Conservation (phyloP, 306 rosid species). For the Malus domestica region ASM211411v1 NC_041793.1:20061501-20062000, state of each 20-base stretch:
- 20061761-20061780: conserved; percentile 68
- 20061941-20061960: conserved; percentile 88
- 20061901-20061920: conserved; percentile 79
- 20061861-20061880: conserved; percentile 91
- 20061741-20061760: conserved; percentile 58
- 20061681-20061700: conserved; percentile 42
- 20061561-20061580: conserved; percentile 85
- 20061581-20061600: conserved; percentile 63
- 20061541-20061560: conserved; percentile 93
- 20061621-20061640: conserved; percentile 48
- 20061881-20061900: conserved; percentile 45
- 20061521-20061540: conserved; percentile 82
- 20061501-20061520: conserved; percentile 99
- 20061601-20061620: conserved; percentile 72
- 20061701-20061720: conserved; percentile 76
- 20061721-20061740: conserved; percentile 33
- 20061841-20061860: conserved; percentile 76
- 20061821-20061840: conserved; percentile 41
- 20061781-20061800: conserved; percentile 60
- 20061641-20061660: conserved; percentile 48
- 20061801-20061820: conserved; percentile 45
- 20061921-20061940: conserved; percentile 82
- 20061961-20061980: conserved; percentile 79
- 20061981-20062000: conserved; percentile 78
- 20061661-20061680: conserved; percentile 79